Base-by-base conservation (phyloP, 2,329 filamentous ascomycete species). In the Thielaviopsis populi region DNA sequence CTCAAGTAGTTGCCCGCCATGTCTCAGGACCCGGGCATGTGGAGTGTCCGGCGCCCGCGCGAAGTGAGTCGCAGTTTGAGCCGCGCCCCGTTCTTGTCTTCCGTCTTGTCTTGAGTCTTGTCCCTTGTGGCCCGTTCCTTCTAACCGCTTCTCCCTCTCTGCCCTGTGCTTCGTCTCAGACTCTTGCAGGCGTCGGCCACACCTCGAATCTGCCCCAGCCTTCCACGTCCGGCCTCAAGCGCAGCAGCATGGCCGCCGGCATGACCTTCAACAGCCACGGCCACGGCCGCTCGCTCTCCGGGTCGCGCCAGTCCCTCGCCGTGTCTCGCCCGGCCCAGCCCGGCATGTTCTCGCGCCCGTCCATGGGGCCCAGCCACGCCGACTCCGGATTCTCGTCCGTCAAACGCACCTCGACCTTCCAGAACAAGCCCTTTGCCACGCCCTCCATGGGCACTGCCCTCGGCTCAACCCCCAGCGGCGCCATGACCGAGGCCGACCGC, bases 131-230 rank as follows among this genome's bases (percentile, higher is more conserved):
- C n/a, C n/a, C n/a, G n/a, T 13, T 58, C 30, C 17, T n/a, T 30
- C 58, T 60, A 60, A 46, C 48, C 42, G 6, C 30, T 4, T 42
- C 22, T 33, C 30, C 42, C 13, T 27, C 46, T 42, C n/a, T n/a
- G n/a, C n/a, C n/a, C n/a, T n/a, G n/a, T 24, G 22, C 58, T 58
- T n/a, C 27, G 2, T 50, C 46, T 24, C 48, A 95, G 90, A 96
- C 94, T 63, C 83, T 97, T 66, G 91, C 87, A 68, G 86, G 85
- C 69, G 84, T 96, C 71, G 92, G 84, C 73, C 84, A 86, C 73
- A 92, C 91, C 74, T 88, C 88, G 22, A 83, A 84, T 24, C 89
- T 99, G 67, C 94, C 94, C 22, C 90, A 95, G 76, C 92, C 94
- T 8, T 82, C 88, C 33, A 97, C 92, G 48, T 62, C 63, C n/a